A percentile compares a stretch with the other conserved stretches of the same genome.
These are phyloP conservation scores for Penicillium salamii DNA, from an alignment of 495 filamentous ascomycete genomes.

Conservation along the genomic window DNA sequence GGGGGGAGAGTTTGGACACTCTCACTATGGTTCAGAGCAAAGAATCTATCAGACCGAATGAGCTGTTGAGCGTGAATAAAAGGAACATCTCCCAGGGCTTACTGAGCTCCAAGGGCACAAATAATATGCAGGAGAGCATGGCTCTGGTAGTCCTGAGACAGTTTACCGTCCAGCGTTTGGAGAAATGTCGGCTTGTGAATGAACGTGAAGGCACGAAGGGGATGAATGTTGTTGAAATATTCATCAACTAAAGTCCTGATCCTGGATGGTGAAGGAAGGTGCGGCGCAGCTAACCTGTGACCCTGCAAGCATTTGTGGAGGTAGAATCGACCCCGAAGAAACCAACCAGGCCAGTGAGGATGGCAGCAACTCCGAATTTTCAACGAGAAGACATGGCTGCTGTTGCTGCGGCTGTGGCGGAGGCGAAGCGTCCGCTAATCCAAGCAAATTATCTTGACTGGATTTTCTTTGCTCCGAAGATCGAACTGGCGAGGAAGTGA, in stretches of 20 bases:
- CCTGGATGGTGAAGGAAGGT: slow-evolving; percentile 21
- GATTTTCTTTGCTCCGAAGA: neutral
- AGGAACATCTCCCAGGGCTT: slow-evolving; percentile 11
- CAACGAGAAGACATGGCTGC: neutral
- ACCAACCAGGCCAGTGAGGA: neutral
- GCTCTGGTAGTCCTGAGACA: slow-evolving; percentile 3
- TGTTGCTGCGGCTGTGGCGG: too few species aligned
- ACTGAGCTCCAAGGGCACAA: slow-evolving; percentile 38
- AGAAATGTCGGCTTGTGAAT: slow-evolving; percentile 35
- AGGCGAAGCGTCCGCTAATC: neutral
- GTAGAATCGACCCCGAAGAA: too few species aligned
- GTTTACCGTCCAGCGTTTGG: slow-evolving; percentile 25
- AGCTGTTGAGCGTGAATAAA: too few species aligned
- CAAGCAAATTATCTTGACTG: neutral
- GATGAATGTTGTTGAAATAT: slow-evolving; percentile 37
- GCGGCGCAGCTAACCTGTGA: slow-evolving; percentile 16
- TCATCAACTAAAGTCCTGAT: slow-evolving; percentile 28
- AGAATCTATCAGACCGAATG: slow-evolving; percentile 13
- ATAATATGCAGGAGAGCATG: slow-evolving; percentile 34
- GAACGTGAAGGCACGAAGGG: slow-evolving; percentile 35
- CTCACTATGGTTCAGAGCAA: slow-evolving; percentile 25
- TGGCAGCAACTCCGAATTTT: neutral
- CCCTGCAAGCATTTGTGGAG: too few species aligned
- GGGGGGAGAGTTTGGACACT: slow-evolving; percentile 10
- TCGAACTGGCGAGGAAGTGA: too few species aligned